Conservation (phyloP, 2,329 filamentous ascomycete genomes). For the Trichoderma gracile region DNA sequence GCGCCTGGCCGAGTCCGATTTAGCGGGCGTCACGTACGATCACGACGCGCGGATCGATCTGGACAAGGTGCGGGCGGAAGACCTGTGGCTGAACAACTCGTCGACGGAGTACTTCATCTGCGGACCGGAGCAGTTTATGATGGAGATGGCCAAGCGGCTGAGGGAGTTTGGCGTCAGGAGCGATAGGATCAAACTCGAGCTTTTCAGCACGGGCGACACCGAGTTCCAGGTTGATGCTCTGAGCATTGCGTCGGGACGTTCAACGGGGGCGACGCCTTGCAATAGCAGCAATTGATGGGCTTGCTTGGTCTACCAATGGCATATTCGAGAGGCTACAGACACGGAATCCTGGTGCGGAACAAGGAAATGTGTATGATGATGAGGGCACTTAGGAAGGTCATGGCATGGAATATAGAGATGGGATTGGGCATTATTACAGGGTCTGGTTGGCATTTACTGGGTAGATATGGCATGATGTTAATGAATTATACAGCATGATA, state of each 20-base stretch:
- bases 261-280: background rate
- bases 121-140: constrained; percentile 57
- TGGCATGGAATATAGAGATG: background rate
- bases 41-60: constrained; percentile 49
- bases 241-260: constrained; percentile 31
- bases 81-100: constrained; percentile 48
- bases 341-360: background rate
- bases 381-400: background rate
- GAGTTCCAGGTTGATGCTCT: constrained; percentile 39
- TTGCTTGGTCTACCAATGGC: background rate
- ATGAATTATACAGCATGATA: background rate
- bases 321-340: background rate
- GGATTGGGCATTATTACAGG: background rate
- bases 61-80: constrained; percentile 44
- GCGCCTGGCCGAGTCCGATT: constrained; percentile 47
- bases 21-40: constrained; percentile 47
- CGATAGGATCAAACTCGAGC: constrained; percentile 47
- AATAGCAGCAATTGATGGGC: background rate
- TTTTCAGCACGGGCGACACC: constrained; percentile 50
- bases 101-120: constrained; percentile 57
- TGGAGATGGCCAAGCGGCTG: constrained; percentile 50
- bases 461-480: background rate
- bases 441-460: background rate
- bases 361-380: background rate
- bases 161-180: constrained; percentile 43